Evolutionary conservation across 768 basidiomycete species (phyloP).

Genomic region (Kwoniella dendrophila): DNA sequence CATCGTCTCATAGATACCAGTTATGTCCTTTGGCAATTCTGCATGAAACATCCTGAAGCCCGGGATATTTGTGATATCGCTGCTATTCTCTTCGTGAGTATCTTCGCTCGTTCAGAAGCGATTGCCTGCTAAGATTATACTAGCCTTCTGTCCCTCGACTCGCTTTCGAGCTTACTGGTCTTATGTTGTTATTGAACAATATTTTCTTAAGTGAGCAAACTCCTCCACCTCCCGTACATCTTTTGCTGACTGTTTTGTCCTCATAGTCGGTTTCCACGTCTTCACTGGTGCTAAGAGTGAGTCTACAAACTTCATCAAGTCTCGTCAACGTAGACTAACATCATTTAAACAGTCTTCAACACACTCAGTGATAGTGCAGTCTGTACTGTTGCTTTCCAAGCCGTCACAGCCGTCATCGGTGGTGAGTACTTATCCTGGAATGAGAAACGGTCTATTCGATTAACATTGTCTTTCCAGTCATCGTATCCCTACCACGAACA

Average conservation of each 20-base stretch:
- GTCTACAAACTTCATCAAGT: constrained; percentile 1
- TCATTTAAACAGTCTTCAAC: constrained; percentile 52
- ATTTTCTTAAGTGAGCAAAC: constrained; percentile 56
- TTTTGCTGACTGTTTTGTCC: not conserved
- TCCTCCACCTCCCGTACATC: not conserved
- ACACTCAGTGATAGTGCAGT: constrained; percentile 41
- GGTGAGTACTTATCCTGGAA: no score
- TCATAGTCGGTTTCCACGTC: constrained; percentile 43
- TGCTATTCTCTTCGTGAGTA: constrained; percentile 54
- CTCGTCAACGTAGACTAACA: no score
- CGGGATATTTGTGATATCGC: constrained; percentile 64
- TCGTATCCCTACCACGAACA: constrained; percentile 48
- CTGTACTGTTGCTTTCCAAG: constrained; percentile 49
- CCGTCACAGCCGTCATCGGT: constrained; percentile 46
- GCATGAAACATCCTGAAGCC: constrained; percentile 61
- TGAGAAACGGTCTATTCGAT: not conserved
- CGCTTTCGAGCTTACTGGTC: constrained; percentile 62
- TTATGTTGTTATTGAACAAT: constrained; percentile 65
- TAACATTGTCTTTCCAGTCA: constrained; percentile 20
- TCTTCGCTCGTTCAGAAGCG: not conserved
- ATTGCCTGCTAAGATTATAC: not conserved
- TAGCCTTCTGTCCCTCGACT: constrained; percentile 60
- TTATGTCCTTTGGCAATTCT: constrained; percentile 61
- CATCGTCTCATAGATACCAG: constrained; percentile 58
- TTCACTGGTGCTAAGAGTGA: constrained; percentile 48